Conservation (phyloP, 176 grass and related monocot genomes). For the Rhipidocladum racemiflorum region DNA sequence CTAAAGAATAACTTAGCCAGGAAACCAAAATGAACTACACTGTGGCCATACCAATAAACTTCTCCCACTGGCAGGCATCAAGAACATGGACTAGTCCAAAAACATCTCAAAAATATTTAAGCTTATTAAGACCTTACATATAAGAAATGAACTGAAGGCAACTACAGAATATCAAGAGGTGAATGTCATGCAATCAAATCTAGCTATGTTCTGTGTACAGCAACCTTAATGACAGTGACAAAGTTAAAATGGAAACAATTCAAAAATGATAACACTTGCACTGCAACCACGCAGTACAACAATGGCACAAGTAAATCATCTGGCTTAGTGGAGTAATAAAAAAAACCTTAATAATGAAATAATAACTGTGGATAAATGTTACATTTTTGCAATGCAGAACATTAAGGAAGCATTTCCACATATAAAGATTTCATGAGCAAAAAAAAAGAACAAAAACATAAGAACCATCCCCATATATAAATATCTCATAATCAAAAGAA, state of each 20-base stretch:
- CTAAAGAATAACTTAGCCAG: neutral
- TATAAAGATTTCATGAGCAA: conserved; percentile 2
- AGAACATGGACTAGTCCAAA: neutral
- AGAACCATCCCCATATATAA: neutral
- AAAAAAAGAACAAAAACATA: neutral
- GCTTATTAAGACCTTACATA: neutral
- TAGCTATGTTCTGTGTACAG: neutral
- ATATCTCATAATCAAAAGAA: conserved; percentile 13
- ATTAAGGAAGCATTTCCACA: neutral
- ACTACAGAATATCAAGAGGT: neutral
- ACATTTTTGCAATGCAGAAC: neutral
- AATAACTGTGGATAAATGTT: neutral
- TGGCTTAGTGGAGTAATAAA: neutral
- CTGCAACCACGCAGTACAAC: neutral
- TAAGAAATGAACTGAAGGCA: conserved; percentile 5
- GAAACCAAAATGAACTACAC: neutral
- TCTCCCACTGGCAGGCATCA: neutral
- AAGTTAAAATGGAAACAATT: neutral
- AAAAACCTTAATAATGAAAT: neutral
- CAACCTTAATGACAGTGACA: neutral
- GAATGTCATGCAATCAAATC: conserved; percentile 8
- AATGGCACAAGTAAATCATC: neutral
- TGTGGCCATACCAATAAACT: neutral
- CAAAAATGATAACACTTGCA: neutral
- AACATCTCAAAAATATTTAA: conserved; percentile 1